Conservation (phyloP, 345 rosid genomes). For the Raphanus raphanistrum region DNA sequence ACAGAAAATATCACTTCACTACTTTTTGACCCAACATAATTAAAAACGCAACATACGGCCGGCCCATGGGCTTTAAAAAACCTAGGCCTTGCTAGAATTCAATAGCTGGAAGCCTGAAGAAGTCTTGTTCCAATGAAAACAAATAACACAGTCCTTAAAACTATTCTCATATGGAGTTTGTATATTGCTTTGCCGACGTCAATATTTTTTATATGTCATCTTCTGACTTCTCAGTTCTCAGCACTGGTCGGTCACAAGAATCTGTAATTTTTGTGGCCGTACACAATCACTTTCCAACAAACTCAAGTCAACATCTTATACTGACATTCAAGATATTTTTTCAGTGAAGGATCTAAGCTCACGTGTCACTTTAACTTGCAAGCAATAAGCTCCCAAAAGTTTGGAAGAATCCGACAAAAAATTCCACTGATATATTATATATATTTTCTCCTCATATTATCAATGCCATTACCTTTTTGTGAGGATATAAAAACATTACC, state of each 20-base stretch:
- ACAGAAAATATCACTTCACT: background rate
- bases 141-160: too few species aligned
- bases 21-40: background rate
- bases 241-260: background rate
- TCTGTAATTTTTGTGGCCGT: background rate
- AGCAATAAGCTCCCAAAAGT: constrained; percentile 9
- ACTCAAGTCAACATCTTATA: constrained; percentile 4
- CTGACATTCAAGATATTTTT: constrained; percentile 4
- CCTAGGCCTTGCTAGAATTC: background rate
- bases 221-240: background rate
- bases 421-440: background rate
- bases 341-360: background rate
- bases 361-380: constrained; percentile 22
- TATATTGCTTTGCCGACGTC: background rate
- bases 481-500: background rate
- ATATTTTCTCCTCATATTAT: background rate
- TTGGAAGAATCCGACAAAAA: constrained; percentile 25
- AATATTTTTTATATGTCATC: background rate
- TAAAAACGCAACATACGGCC: background rate
- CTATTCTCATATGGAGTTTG: background rate
- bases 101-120: background rate
- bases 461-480: background rate
- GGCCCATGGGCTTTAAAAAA: background rate
- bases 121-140: background rate
- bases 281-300: background rate